These are phyloP conservation scores for Spergularia marina DNA, from an alignment of 148 eudicot species.

Conservation along the genomic window DNA sequence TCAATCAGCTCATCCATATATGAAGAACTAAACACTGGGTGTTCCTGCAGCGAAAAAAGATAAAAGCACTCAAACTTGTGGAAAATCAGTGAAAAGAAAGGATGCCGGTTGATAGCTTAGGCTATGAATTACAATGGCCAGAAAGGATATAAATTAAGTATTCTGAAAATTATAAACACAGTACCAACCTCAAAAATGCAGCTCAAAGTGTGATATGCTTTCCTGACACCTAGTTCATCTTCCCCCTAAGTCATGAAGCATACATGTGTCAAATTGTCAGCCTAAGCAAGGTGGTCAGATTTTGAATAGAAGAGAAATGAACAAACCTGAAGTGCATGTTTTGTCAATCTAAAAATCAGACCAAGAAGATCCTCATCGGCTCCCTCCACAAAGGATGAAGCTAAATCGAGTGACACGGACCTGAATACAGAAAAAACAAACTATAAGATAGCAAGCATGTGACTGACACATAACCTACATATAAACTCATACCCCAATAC, in stretches of 20 bases:
- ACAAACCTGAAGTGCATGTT: constrained; percentile 64
- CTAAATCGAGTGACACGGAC: constrained; percentile 64
- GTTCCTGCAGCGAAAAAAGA: constrained; percentile 40
- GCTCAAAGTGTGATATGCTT: constrained; percentile 70
- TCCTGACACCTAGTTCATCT: constrained; percentile 40
- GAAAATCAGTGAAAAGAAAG: no score
- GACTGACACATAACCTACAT: background rate
- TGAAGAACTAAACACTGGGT: constrained; percentile 66
- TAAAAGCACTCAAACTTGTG: background rate
- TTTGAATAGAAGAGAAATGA: constrained; percentile 9
- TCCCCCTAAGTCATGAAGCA: constrained; percentile 41
- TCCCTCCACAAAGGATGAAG: constrained; percentile 65
- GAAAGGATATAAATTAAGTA: background rate
- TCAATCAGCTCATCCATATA: constrained; percentile 62
- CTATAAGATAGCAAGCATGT: constrained; percentile 5
- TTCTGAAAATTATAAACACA: background rate
- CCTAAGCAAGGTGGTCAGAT: background rate
- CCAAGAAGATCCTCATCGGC: constrained; percentile 61
- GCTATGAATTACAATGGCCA: background rate
- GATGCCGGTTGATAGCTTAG: no score
- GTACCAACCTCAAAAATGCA: constrained; percentile 63
- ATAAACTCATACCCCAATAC: background rate
- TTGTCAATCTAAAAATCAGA: constrained; percentile 48
- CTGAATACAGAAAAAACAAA: constrained; percentile 32
- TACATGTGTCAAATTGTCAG: background rate